Conservation (phyloP, 1,139 yeast species). For the Sugiyamaella grinbergsii region DNA sequence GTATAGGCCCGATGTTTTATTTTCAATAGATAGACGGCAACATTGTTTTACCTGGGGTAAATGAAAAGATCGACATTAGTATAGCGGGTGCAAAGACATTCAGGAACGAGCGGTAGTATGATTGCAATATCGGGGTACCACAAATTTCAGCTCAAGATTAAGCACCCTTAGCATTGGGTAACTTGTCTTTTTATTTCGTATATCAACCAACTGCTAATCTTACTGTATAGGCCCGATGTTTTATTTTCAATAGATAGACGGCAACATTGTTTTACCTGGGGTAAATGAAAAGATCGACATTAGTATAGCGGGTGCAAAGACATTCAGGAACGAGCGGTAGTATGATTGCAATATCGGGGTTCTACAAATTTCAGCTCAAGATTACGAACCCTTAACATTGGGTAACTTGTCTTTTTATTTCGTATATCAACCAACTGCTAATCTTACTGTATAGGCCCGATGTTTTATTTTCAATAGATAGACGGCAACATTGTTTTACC, state of each 20-base stretch:
- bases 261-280: background rate
- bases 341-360: background rate
- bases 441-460: too few relatives aligned
- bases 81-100: background rate
- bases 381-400: background rate
- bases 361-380: background rate
- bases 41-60: background rate
- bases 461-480: too few relatives aligned
- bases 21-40: too few relatives aligned
- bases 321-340: too few relatives aligned
- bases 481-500: background rate
- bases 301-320: background rate
- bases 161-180: background rate
- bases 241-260: too few relatives aligned
- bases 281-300: background rate
- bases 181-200: too few relatives aligned
- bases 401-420: too few relatives aligned
- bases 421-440: background rate
- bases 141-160: background rate
- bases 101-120: too few relatives aligned
- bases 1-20: too few relatives aligned
- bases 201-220: background rate
- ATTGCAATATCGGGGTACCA: background rate
- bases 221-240: too few relatives aligned
- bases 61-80: background rate